Evolutionary conservation across 495 filamentous ascomycete genomes (phyloP), one percentile per base, ranked within the genome.

Genomic region (Neurospora sp.): DNA sequence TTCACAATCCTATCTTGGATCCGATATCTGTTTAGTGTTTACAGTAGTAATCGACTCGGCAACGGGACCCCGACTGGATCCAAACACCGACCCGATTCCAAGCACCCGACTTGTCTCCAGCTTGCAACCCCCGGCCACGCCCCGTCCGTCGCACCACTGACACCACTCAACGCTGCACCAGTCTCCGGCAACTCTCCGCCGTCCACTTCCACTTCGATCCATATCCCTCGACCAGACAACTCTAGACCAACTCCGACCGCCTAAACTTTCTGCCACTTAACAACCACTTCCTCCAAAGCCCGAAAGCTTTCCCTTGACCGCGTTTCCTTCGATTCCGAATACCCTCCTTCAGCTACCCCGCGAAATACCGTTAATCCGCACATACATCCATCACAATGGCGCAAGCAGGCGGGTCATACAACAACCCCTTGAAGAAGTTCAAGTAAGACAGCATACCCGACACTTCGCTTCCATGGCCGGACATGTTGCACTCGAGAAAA

Each of bases 371-470:
- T 35, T 35, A 59, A 44, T 69, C 38, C 16, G 75, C 23, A 71
- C 48, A 44, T 71, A 73, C 18, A 70, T 70, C 75, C 40, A 72
- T 76, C 69, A 83, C 72, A 72, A 86, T 85, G 83, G 81, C 85
- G 76, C 85, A 87, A 80, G 72, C 85, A 81, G 83, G 89, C 79
- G 92, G 93, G 85, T 92, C 93, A 75, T 99, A 99, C 87, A 97
- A 94, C 84, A 99, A 99, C 88, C 96, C 96, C 73, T 83, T 99
- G 85, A 99, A 99, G 92, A 99, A 99, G 82, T 99, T 97, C 90
- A 99, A 99, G 94, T 98, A 86, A 76, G 37, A 66, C 54, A 66
- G 27, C 14, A 66, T 66, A 66, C 9, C 71, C 20, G 69, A 39
- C 41, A n/a, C 23, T 37, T 3, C 11, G 48, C 48, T 59, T 59